Base-by-base conservation (phyloP, 2,329 filamentous ascomycete species). In the Sarocladium strictum region DNA sequence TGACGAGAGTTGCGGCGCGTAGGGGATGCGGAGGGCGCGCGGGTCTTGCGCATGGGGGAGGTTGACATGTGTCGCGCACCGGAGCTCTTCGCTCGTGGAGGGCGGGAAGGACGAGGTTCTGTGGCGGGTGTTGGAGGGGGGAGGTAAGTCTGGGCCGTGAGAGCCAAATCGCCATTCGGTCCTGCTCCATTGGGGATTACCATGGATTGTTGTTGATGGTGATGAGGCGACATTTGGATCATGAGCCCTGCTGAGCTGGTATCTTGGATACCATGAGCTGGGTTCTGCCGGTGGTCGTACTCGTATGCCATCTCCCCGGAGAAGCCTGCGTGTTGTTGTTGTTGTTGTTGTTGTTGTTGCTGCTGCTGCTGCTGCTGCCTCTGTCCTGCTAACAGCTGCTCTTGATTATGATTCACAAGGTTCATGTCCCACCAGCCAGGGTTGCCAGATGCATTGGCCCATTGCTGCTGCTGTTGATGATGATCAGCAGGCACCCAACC, bases 171-270 rank as follows among this genome's bases (percentile, higher is more conserved):
- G 10, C 32, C 50, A 17, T 33, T 33, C 10, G 32, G 17, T 9
- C 50, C n/a, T n/a, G n/a, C 45, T 15, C 67, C 67, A 57, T 65
- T 64, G 49, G 74, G 64, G 23, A 74, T 65, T 11, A 43, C 38
- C 14, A 70, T 64, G 5, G 72, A 66, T 26, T 68, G 65, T 0
- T 69, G 65, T 4, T 37, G 27, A 11, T 63, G 57, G 1, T 67
- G 74, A 3, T 76, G 71, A 56, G 77, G 76, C 17, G 76, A 77
- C 76, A 79, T 78, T 60, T 80, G 75, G 56, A 81, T 77, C 74
- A 79, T 76, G 56, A 81, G 73, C 1, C 76, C 76, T 24, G 64
- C 60, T 12, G 61, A 59, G 58, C 63, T 65, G 47, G 66, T 61
- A 41, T 69, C 65, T 21, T 68, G 61, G 56, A 68, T 55, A 12